Conservation (phyloP, 805 yeast genomes). For the Vanderwaltozyma yarrowii region DNA sequence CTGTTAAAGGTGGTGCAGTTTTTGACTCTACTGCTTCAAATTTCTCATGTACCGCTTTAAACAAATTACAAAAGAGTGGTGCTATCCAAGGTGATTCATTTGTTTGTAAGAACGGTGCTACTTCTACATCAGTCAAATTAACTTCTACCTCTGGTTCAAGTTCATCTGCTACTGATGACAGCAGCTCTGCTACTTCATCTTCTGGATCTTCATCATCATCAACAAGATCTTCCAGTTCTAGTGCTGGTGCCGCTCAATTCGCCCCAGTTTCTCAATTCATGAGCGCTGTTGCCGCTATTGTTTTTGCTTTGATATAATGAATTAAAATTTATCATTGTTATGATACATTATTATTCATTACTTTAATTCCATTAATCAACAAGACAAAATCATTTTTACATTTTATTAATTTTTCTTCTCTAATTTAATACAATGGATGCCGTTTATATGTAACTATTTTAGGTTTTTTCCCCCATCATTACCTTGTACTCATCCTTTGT, state of each 20-base stretch:
- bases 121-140: conserved; percentile 36
- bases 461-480: too few species aligned
- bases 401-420: too few species aligned
- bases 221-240: conserved; percentile 3
- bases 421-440: too few species aligned
- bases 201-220: conserved; percentile 12
- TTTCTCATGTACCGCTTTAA: conserved; percentile 73
- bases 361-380: too few species aligned
- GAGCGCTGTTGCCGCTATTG: conserved; percentile 40
- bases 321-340: not conserved
- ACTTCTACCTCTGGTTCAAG: conserved; percentile 23
- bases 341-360: too few species aligned
- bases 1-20: conserved; percentile 88
- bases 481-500: too few species aligned
- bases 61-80: conserved; percentile 62
- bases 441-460: too few species aligned
- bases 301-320: conserved; percentile 39
- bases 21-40: conserved; percentile 61
- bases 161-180: conserved; percentile 21
- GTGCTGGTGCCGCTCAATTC: conserved; percentile 9
- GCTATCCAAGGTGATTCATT: conserved; percentile 86
- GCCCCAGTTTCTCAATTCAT: too few species aligned
- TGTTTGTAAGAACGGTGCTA: conserved; percentile 57
- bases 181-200: conserved; percentile 33
- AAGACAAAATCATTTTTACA: too few species aligned